Evolutionary conservation across 345 rosid species (phyloP).

Genomic region (Brassica juncea): DNA sequence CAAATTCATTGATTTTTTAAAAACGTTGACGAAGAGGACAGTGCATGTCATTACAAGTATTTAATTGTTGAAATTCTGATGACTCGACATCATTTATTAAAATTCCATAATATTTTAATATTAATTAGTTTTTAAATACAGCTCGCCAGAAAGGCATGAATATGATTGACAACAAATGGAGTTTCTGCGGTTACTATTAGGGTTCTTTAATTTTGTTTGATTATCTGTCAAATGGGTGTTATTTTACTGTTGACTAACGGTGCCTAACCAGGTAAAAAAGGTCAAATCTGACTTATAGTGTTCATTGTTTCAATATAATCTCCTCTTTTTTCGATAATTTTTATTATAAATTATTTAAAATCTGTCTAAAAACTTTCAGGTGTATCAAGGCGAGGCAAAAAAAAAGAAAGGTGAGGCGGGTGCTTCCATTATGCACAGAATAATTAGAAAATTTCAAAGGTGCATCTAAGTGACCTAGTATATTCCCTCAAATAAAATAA

Average conservation of each 20-base stretch:
- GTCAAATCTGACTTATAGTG: background rate
- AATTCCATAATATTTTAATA: background rate
- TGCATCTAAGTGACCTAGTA: background rate
- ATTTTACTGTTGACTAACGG: conserved; percentile 1
- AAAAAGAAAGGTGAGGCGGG: background rate
- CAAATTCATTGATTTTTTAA: background rate
- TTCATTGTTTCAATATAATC: too few species aligned
- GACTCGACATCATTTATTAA: conserved; percentile 11
- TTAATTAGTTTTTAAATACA: background rate
- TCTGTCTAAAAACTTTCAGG: too few species aligned
- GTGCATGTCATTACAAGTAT: conserved; percentile 28
- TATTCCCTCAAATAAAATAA: background rate
- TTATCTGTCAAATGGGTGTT: conserved; percentile 7
- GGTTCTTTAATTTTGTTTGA: conserved; percentile 23
- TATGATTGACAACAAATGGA: conserved; percentile 28
- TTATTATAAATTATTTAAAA: too few species aligned
- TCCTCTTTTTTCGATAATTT: too few species aligned
- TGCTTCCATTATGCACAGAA: background rate
- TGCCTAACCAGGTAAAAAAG: background rate
- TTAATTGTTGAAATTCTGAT: conserved; percentile 15
- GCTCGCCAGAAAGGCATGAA: conserved; percentile 24
- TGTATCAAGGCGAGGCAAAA: background rate
- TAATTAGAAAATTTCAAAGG: background rate
- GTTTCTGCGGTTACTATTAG: conserved; percentile 27
- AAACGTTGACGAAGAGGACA: conserved; percentile 5